These are phyloP conservation scores for Fonsecaea pedrosoi DNA, from an alignment of 2,329 filamentous ascomycete genomes.

Conservation along the genomic window DNA sequence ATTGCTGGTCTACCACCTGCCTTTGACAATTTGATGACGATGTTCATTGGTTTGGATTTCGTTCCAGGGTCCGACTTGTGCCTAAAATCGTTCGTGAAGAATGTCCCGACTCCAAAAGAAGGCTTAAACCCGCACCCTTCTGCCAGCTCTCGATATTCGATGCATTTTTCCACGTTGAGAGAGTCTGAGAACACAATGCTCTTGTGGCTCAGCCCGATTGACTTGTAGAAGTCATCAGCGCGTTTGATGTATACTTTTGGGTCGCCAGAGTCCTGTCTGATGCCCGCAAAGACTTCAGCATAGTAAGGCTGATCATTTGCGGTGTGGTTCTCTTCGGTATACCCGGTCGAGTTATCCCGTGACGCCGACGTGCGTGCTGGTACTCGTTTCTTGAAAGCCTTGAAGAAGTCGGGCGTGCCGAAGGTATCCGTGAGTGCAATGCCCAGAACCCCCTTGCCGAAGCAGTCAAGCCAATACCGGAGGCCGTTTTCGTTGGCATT, in stretches of 20 bases:
- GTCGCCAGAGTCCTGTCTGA: slow-evolving; percentile 90
- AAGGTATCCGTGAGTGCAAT: slow-evolving; percentile 97
- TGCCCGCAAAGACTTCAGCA: slow-evolving; percentile 80
- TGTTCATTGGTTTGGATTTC: slow-evolving; percentile 92
- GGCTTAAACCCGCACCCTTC: slow-evolving; percentile 82
- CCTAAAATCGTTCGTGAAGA: slow-evolving; percentile 92
- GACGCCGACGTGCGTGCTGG: slow-evolving; percentile 53
- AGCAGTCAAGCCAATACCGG: slow-evolving; percentile 87
- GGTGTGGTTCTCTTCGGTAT: slow-evolving; percentile 38
- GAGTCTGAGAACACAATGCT: slow-evolving; percentile 95
- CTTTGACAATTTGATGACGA: slow-evolving; percentile 94
- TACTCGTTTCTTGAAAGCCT: slow-evolving; percentile 76
- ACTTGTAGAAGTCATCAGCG: slow-evolving; percentile 82
- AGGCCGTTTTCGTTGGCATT: slow-evolving; percentile 83
- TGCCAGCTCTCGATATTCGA: slow-evolving; percentile 85
- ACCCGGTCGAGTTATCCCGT: slow-evolving; percentile 51
- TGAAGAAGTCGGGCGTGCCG: slow-evolving; percentile 86
- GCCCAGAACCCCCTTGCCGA: slow-evolving; percentile 81
- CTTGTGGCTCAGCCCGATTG: slow-evolving; percentile 78
- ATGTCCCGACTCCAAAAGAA: slow-evolving; percentile 93
- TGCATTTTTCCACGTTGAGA: slow-evolving; percentile 84
- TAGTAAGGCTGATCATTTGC: slow-evolving; percentile 65
- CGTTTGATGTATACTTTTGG: slow-evolving; percentile 78
- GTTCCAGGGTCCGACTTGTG: slow-evolving; percentile 69
- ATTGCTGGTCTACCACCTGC: slow-evolving; percentile 81